Conservation (phyloP, 2,329 filamentous ascomycete species). For the Clarireedia hainanense region DNA sequence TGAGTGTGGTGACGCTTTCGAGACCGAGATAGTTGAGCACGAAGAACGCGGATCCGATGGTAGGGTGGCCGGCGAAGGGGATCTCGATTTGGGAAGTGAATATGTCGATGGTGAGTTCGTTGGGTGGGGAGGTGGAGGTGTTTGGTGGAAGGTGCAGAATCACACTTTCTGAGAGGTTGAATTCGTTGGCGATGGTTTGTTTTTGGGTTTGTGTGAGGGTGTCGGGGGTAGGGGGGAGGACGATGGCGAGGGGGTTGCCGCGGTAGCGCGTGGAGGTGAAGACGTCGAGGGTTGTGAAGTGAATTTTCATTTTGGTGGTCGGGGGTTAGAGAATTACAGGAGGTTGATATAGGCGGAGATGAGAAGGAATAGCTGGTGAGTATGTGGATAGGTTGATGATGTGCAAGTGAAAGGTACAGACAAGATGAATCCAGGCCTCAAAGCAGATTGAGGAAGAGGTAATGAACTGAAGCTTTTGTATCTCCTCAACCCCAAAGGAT, state of each 20-base stretch:
- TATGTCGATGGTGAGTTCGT: slow-evolving; percentile 44
- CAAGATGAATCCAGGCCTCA: too few species aligned
- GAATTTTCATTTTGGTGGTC: slow-evolving; percentile 28
- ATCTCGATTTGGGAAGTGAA: slow-evolving; percentile 48
- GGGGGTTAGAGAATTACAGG: too few species aligned
- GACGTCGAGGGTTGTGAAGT: slow-evolving; percentile 35
- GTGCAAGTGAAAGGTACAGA: too few species aligned
- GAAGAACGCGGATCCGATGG: slow-evolving; percentile 47
- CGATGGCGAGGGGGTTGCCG: slow-evolving; percentile 55
- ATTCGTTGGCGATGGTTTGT: slow-evolving; percentile 52
- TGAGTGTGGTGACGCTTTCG: slow-evolving; percentile 25
- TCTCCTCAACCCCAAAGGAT: too few species aligned
- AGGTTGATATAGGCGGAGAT: too few species aligned
- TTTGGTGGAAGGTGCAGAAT: slow-evolving; percentile 42
- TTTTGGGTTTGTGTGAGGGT: slow-evolving; percentile 44
- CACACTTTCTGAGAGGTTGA: slow-evolving; percentile 57
- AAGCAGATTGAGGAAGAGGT: too few species aligned
- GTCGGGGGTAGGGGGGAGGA: slow-evolving; percentile 40
- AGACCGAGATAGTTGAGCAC: slow-evolving; percentile 27
- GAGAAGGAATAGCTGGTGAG: too few species aligned
- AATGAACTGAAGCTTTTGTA: too few species aligned
- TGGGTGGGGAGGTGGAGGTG: slow-evolving; percentile 14
- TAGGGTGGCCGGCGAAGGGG: slow-evolving; percentile 56
- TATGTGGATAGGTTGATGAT: too few species aligned
- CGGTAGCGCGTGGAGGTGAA: slow-evolving; percentile 43